phyloP scores from a whole-genome alignment of 1,139 yeast species.

The Yueomyces sp. region DNA sequence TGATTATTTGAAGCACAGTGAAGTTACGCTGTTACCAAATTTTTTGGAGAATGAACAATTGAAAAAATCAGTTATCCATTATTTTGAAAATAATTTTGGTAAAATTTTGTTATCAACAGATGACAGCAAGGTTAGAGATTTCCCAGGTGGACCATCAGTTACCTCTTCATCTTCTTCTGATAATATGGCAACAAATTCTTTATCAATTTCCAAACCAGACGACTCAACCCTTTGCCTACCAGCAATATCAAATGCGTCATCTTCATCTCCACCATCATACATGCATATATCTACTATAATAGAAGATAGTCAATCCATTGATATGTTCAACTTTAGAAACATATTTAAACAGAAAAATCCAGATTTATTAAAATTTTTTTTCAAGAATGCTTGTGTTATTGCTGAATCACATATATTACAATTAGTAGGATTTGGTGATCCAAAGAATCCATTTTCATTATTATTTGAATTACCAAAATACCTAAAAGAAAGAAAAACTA shows the following conservation, averaged over 20 bases:
- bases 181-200: not conserved
- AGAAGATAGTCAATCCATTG: not conserved
- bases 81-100: constrained; percentile 55
- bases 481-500: constrained; percentile 55
- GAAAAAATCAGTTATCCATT: constrained; percentile 51
- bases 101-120: constrained; percentile 4
- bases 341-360: constrained; percentile 31
- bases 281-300: no score
- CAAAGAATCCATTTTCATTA: constrained; percentile 61
- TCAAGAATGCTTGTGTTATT: constrained; percentile 59
- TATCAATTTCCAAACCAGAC: constrained; percentile 32
- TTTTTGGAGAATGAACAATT: constrained; percentile 37
- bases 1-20: constrained; percentile 24
- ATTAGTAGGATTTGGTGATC: constrained; percentile 62
- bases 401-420: constrained; percentile 66
- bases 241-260: constrained; percentile 34
- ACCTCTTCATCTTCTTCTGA: not conserved
- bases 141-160: no score
- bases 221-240: constrained; percentile 33
- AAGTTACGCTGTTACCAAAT: constrained; percentile 27
- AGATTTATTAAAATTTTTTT: constrained; percentile 61
- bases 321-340: constrained; percentile 35
- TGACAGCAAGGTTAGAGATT: not conserved
- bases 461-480: constrained; percentile 53
- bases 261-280: not conserved